A percentile compares a stretch with the other conserved stretches of the same genome.
phyloP scores from a whole-genome alignment of 495 filamentous ascomycete species.

The Tuber melanosporum region DNA sequence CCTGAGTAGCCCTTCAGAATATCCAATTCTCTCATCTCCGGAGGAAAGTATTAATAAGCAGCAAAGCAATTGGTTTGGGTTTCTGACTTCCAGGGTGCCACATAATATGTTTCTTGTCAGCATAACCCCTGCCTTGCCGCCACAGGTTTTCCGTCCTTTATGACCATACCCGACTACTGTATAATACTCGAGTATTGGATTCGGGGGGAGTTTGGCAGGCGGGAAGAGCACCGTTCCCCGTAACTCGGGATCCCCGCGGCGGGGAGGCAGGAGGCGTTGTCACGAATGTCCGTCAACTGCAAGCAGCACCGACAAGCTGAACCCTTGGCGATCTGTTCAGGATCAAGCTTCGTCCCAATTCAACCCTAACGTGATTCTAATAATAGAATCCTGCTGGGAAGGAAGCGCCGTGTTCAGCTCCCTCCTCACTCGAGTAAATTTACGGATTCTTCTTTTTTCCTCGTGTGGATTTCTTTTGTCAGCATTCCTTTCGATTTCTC shows the following conservation, averaged over 20 bases:
- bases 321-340: background rate
- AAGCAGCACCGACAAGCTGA: background rate
- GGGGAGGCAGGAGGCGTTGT: background rate
- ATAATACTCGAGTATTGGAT: background rate
- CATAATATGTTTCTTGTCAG: too few relatives aligned
- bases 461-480: background rate
- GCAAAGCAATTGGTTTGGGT: too few relatives aligned
- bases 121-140: too few relatives aligned
- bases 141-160: too few relatives aligned
- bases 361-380: background rate
- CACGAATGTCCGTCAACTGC: background rate
- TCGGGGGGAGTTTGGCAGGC: background rate
- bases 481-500: background rate
- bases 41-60: too few relatives aligned
- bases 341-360: background rate
- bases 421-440: background rate
- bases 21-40: too few relatives aligned
- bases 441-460: background rate
- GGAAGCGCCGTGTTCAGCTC: background rate
- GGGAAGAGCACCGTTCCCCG: background rate
- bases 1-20: too few relatives aligned
- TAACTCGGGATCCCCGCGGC: background rate
- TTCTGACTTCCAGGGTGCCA: too few relatives aligned
- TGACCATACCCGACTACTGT: too few relatives aligned
- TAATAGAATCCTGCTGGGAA: constrained; percentile 1